Base-by-base conservation (phyloP, 169 alveolate species). In the Cryptosporidium bovis region DNA sequence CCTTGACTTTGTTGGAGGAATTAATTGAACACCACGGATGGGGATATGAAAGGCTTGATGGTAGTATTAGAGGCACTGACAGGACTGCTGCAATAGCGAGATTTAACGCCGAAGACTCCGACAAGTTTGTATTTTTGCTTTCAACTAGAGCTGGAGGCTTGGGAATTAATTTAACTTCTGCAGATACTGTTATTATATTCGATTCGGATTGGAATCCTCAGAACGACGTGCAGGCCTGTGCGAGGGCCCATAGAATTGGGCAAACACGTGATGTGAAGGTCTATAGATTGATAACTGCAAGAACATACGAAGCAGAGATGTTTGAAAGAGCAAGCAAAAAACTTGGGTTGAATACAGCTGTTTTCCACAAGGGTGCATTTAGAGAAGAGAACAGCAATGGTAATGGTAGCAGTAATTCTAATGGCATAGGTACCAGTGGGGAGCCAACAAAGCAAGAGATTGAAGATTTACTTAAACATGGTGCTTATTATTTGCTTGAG, bases 191-290 rank as follows among this genome's bases (percentile, higher is more conserved):
- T 46, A 95, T 97, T 34, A 95, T 97, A 33, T 97, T 93, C 90
- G 99, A 97, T 90, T 91, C 96, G 66, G 99, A 97, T 90, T 97
- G 98, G 98, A 97, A 97, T 85, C 99, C 99, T 56, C 96, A 97
- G 82, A 95, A 94, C 67, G 98, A 95, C 83, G 91, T 96, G 4
- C 93, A 97, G 91, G 99, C 99, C 18, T 96, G 95, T 56, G 99
- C 97, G 56, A 92, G 99, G 82, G 99, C 98, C 12, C 98, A 97
- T 82, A 91, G 99, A 83, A 96, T 96, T 29, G 99, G 99, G 2
- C 95, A 97, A 83, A 95, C 93, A 34, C 92, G 94, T 82, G 96
- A 95, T 82, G 99, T 96, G 55, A 90, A 94, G 84, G 98, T 97
- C 1, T 97, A 94, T 82, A 84, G 99, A 66, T 90, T 97, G 46